Percentiles rank a stretch among this genome's conserved stretches.
Conservation (phyloP, 2,329 filamentous ascomycete genomes). For the Alternaria arborescens region DNA sequence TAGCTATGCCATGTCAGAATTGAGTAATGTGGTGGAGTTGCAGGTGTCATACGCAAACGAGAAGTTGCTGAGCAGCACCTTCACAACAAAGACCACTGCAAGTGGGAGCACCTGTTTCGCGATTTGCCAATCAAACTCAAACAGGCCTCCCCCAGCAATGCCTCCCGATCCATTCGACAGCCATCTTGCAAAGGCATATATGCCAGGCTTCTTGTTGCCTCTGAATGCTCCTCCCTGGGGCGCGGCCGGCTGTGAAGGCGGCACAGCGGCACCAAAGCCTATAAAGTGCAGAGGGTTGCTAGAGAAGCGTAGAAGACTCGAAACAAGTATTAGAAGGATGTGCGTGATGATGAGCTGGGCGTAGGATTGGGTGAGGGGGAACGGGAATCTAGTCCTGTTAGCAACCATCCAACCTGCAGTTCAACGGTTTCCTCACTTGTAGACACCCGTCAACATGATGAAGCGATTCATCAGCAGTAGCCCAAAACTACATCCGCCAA, state of each 20-base stretch:
- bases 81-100: constrained; percentile 60
- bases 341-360: constrained; percentile 62
- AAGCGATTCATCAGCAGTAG: constrained; percentile 62
- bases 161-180: constrained; percentile 55
- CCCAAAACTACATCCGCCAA: constrained; percentile 58
- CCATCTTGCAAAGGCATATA: constrained; percentile 46
- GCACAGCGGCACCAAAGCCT: constrained; percentile 55
- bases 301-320: constrained; percentile 59
- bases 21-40: not conserved
- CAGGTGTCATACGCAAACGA: constrained; percentile 59
- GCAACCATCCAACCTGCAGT: constrained; percentile 5
- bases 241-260: constrained; percentile 52
- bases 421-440: constrained; percentile 41
- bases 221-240: constrained; percentile 44
- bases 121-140: constrained; percentile 61
- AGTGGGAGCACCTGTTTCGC: constrained; percentile 59
- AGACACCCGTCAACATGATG: constrained; percentile 60
- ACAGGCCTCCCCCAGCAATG: constrained; percentile 63
- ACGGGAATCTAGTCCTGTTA: constrained; percentile 57
- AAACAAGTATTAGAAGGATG: constrained; percentile 56
- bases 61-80: constrained; percentile 62
- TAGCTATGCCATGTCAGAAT: constrained; percentile 50
- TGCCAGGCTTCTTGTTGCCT: constrained; percentile 33
- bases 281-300: constrained; percentile 53
- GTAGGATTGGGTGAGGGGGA: constrained; percentile 61